Base-by-base conservation (phyloP, 176 grass and related monocot species). In the Avena atlantica region DNA sequence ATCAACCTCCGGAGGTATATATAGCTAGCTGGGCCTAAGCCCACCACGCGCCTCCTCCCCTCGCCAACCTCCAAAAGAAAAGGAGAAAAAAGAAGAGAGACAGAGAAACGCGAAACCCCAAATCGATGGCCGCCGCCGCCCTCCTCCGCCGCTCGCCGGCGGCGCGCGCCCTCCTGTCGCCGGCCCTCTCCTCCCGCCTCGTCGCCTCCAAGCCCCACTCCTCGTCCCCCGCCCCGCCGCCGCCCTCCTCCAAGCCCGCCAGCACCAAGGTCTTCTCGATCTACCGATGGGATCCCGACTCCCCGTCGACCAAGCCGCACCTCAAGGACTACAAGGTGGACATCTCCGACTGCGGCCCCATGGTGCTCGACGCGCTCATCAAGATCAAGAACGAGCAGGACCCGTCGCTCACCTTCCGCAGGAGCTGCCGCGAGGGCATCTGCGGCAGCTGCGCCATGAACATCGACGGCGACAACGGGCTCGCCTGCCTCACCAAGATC, bases 351-450 rank as follows among this genome's bases (percentile, higher is more conserved):
- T 96, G 93, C 72, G 97, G 92, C 19, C 94, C 94, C 23, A 96
- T 96, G 94, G 94, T 96, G 68, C 89, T 96, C 23, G 94, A 96
- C 81, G 94, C 85, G 27, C 89, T 96, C 63, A 89, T 96, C 69
- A 96, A 96, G 94, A 96, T 96, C 89, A 96, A 96, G 89, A 96
- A 96, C 84, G 94, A 96, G 94, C 89, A 91, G 88, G 96, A 98
- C 84, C 92, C 93, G 8, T 94, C 96, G 21, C 93, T 98, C 80
- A 98, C 96, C 66, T 98, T 98, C 84, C 96, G 96, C 66, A 84
- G 96, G 16, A 96, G 93, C 81, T 98, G 96, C 90, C 93, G 96
- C 61, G 96, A 98, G 92, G 96, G 96, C 29, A 98, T 98, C 84
- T 98, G 96, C 79, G 96, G 96, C 4, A 96, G 93, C 87, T 98